Evolutionary conservation across 768 basidiomycete species (phyloP).

Genomic region (Rhodotorula taiwanensis): DNA sequence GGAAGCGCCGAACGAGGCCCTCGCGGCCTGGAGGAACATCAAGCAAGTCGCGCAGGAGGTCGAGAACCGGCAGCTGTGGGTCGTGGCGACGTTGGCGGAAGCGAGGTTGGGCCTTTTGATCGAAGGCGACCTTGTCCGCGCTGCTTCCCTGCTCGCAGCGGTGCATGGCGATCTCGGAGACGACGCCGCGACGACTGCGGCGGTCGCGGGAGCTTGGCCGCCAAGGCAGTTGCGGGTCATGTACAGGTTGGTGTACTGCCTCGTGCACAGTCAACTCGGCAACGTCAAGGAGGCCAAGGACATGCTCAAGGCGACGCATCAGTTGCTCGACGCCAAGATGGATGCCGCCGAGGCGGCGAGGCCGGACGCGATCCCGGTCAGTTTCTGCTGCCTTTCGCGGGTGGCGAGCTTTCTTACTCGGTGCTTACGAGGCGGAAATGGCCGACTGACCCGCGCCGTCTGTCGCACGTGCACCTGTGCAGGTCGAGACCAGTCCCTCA

Average conservation of each 20-base stretch:
- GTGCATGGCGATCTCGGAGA: background rate
- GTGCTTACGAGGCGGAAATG: too few relatives aligned
- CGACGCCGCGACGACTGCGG: background rate
- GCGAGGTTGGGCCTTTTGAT: conserved; percentile 5
- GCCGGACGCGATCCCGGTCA: background rate
- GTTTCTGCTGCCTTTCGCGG: background rate
- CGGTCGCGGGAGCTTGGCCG: too few relatives aligned
- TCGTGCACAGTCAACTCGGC: background rate
- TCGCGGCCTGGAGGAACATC: conserved; percentile 11
- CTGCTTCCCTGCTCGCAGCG: background rate
- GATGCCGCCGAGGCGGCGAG: background rate
- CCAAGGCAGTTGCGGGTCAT: conserved; percentile 7
- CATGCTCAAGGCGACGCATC: conserved; percentile 11
- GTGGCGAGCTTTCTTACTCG: too few relatives aligned
- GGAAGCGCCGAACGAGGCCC: background rate
- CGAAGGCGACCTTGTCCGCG: conserved; percentile 2
- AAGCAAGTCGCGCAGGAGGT: background rate
- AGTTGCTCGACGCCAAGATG: conserved; percentile 4
- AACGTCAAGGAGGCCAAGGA: conserved; percentile 14
- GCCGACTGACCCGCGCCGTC: too few relatives aligned
- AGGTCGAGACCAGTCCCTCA: background rate
- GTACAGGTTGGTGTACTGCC: background rate
- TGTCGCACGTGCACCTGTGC: too few relatives aligned
- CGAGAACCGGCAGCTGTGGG: background rate
- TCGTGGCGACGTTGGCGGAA: background rate